Evolutionary conservation across 2,329 filamentous ascomycete genomes (phyloP).

Genomic region (Venturiaceae sp.): DNA sequence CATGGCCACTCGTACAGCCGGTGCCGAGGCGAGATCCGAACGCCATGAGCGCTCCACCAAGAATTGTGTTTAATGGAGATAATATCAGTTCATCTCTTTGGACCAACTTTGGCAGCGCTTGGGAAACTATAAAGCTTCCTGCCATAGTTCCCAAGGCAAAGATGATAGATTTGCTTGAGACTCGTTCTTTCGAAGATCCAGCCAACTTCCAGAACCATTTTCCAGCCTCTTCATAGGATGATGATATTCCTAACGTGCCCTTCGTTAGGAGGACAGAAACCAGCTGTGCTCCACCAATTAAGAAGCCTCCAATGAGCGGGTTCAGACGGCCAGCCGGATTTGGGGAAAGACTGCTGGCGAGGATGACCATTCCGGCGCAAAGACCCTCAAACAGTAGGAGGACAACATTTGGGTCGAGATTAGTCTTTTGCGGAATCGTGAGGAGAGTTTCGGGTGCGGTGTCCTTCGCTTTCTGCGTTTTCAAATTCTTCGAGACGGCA

Average conservation of each 20-base stretch:
- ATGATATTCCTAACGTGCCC: slow-evolving; percentile 50
- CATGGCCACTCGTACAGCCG: slow-evolving; percentile 61
- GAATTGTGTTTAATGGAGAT: slow-evolving; percentile 25
- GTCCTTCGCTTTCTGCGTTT: background rate
- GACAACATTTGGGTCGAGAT: slow-evolving; percentile 26
- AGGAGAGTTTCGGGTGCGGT: background rate
- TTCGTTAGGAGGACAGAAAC: slow-evolving; percentile 44
- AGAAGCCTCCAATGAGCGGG: slow-evolving; percentile 45
- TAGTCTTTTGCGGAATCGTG: slow-evolving; percentile 23
- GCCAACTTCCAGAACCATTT: slow-evolving; percentile 32
- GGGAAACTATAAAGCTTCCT: slow-evolving; percentile 33
- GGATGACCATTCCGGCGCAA: slow-evolving; percentile 32
- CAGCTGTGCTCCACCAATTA: slow-evolving; percentile 50
- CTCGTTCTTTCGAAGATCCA: slow-evolving; percentile 14
- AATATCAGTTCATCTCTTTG: background rate
- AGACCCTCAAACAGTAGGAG: slow-evolving; percentile 35
- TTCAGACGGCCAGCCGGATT: slow-evolving; percentile 27
- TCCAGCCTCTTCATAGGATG: slow-evolving; percentile 52
- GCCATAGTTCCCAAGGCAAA: slow-evolving; percentile 44
- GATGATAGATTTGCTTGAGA: slow-evolving; percentile 33
- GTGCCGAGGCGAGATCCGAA: slow-evolving; percentile 53
- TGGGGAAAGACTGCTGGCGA: slow-evolving; percentile 23
- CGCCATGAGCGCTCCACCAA: slow-evolving; percentile 48
- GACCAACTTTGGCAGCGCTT: slow-evolving; percentile 8
- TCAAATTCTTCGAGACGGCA: background rate